A percentile compares a stretch with the other conserved stretches of the same genome.
These are phyloP conservation scores for Aquanectria penicillioides DNA, from an alignment of 2,329 filamentous ascomycete genomes.

Conservation along the genomic window DNA sequence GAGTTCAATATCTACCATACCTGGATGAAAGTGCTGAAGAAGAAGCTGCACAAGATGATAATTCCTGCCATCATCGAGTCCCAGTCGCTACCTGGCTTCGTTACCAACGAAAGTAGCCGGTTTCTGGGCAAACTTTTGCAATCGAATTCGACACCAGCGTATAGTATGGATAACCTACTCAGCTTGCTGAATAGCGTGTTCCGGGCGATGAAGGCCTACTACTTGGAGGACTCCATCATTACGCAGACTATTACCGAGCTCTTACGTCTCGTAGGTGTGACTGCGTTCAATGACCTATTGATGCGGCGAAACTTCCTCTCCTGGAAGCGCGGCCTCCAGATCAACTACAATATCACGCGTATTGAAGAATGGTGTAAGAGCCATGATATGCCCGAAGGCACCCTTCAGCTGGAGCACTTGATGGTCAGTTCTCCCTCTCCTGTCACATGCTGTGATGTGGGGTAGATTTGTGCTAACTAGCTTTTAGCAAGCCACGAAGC, in stretches of 20 bases:
- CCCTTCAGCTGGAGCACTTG: constrained; percentile 94
- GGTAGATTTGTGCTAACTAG: constrained; percentile 44
- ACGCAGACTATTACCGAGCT: constrained; percentile 96
- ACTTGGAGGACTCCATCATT: constrained; percentile 95
- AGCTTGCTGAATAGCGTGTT: constrained; percentile 96
- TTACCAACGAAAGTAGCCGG: constrained; percentile 97
- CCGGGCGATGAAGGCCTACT: constrained; percentile 99
- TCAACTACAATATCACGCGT: constrained; percentile 99
- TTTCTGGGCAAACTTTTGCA: constrained; percentile 97
- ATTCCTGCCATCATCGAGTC: constrained; percentile 99
- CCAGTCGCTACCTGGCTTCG: constrained; percentile 96
- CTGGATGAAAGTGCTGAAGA: constrained; percentile 99
- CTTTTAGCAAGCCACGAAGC: constrained; percentile 90
- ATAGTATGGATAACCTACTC: constrained; percentile 98
- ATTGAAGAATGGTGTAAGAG: constrained; percentile 99
- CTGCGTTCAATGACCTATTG: constrained; percentile 96
- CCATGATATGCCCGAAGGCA: constrained; percentile 99
- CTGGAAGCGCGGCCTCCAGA: constrained; percentile 98
- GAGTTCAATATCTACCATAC: constrained; percentile 99
- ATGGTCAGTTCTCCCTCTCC: constrained; percentile 75
- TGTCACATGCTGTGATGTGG: background rate
- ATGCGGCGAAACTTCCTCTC: constrained; percentile 99
- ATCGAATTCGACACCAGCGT: constrained; percentile 90
- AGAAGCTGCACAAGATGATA: constrained; percentile 99
- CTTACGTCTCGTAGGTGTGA: constrained; percentile 91